Evolutionary conservation across 805 yeast genomes (phyloP), one percentile per base, ranked within the genome.

Genomic region (Blastobotrys americana): DNA sequence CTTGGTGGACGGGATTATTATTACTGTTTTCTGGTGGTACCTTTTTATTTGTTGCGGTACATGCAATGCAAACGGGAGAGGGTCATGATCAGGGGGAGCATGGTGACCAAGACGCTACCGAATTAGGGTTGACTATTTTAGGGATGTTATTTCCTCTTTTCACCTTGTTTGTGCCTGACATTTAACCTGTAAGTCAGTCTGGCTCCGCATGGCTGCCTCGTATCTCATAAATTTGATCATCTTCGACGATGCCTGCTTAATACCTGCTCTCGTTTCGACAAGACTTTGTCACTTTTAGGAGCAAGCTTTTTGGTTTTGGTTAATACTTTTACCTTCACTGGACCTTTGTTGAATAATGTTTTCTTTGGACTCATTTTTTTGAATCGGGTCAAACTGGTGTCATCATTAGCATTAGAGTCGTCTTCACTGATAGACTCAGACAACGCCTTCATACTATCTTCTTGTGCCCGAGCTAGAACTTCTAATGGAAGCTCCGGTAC

Each of bases 1-100:
- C 65, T 21, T 66, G 70, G 57, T 63, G 67, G 52, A 65, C 80
- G 18, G 84, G 83, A 0, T 36, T 52, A 9, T 58, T 83, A 37
- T 59, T 84, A 39, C 61, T 81, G 3, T 76, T 81, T 54, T 74
- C 82, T 46, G 85, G 83, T 5, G 93, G 93, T 5, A 78, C 87
- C 1, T 83, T 84, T 55, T 57, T 82, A 20, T 84, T 73, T 54
- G 85, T 84, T 28, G 84, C 86, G 8, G 68, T 77, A 51, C 85
- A 83, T 55, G 76, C 82, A 2, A 69, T 80, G 66, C 63, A 67
- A 41, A 41, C 27, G 34, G 51, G 39, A 10, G 47, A 27, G 21
- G 43, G 41, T 13, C 52, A 46, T 10, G 43, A 28, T 13, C 47
- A 36, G 19, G 44, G 54, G 23, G 39, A 23, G 3, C 28, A 38